Base-by-base conservation (phyloP, 202 grass and related monocot genomes). In the Sporobolus alterniflorus region DNA sequence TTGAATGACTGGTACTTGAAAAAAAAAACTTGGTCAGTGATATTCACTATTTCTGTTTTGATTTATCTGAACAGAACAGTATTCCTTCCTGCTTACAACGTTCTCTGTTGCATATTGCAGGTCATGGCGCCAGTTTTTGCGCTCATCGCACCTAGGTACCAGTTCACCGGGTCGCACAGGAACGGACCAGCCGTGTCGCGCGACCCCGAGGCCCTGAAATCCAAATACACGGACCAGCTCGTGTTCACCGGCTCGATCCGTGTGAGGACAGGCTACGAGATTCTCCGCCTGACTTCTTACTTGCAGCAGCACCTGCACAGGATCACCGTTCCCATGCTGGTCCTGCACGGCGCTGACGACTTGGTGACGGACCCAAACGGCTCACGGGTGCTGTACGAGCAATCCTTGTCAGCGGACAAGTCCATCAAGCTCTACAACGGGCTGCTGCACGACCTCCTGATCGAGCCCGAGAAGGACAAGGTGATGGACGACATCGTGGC, bases 161-260 rank as follows among this genome's bases (percentile, higher is more conserved):
- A 98, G 74, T 94, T 98, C 50, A 75, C 79, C 0, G 73, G 62
- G 1, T 90, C 91, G 7, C 84, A 82, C 62, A 78, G 72, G 57
- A 89, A 78, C 15, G 89, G 89, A 1, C 85, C 82, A 34, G 64
- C 68, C 1, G 96, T 98, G 50, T 98, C 89, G 1, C 93, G 91
- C 15, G 96, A 98, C 49, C 83, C 74, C 0, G 87, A 98, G 67
- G 89, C 93, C 12, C 80, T 98, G 52, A 79, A 48, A 24, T 73
- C 77, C 11, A 98, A 98, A 34, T 98, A 98, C 79, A 79, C 93
- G 0, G 96, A 96, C 79, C 93, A 71, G 24, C 82, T 98, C 26
- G 93, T 98, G 21, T 98, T 96, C 88, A 98, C 93, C 0, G 93
- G 93, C 13, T 75, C 96, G 1, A 96, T 98, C 76, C 80, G 96